Conservation (phyloP, 2,329 filamentous ascomycete genomes). For the Apiospora rasikravindrae region DNA sequence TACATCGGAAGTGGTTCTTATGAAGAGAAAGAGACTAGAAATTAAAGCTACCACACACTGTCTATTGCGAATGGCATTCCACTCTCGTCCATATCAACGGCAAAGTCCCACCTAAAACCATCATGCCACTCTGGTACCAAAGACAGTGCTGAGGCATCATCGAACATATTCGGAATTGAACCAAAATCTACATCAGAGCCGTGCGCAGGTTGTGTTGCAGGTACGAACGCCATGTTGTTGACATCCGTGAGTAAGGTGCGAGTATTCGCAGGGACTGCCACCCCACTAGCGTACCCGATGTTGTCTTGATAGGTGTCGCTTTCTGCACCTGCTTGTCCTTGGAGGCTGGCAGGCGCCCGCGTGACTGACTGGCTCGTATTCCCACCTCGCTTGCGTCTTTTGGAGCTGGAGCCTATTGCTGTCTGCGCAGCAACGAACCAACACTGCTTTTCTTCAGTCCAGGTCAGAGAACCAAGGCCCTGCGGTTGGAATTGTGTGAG, state of each 20-base stretch:
- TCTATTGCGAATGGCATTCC: background rate
- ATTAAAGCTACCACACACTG: background rate
- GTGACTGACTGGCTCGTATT: background rate
- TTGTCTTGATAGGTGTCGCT: background rate
- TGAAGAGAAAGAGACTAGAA: background rate
- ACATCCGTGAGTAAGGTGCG: background rate
- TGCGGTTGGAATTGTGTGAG: background rate
- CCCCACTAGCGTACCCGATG: background rate
- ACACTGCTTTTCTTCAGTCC: background rate
- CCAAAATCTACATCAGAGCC: background rate
- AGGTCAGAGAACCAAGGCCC: background rate
- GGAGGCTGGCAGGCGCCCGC: background rate
- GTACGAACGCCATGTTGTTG: background rate
- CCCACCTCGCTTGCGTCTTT: background rate
- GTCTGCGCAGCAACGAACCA: background rate
- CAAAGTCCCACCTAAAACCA: background rate
- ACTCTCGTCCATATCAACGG: background rate
- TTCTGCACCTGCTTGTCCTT: background rate
- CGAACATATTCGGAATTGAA: background rate
- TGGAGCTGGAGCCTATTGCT: background rate
- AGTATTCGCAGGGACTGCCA: background rate
- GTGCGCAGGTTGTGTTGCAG: background rate
- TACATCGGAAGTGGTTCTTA: background rate
- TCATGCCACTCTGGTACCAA: background rate
- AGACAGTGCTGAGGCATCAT: background rate